Percentiles rank a stretch among this genome's conserved stretches.
Conservation (phyloP, 2,329 filamentous ascomycete species). For the Monilinia aucupariae region DNA sequence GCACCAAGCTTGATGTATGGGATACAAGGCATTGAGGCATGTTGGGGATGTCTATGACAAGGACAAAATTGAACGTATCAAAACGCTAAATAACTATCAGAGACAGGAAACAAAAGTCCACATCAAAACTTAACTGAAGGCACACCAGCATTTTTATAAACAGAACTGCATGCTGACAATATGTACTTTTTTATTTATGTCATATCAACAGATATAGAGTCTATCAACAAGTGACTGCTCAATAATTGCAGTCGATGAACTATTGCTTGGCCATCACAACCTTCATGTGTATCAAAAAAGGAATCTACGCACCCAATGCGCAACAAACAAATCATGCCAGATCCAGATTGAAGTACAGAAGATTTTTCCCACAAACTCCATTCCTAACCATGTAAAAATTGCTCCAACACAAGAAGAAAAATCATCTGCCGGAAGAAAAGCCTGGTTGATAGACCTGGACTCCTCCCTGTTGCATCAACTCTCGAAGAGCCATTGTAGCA, state of each 20-base stretch:
- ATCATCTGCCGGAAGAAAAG: conserved; percentile 40
- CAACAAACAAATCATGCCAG: conserved; percentile 13
- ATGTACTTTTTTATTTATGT: conserved; percentile 6
- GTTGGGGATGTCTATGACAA: not conserved
- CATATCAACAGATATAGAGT: not conserved
- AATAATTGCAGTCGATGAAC: not conserved
- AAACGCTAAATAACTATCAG: too few relatives aligned
- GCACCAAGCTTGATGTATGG: not conserved
- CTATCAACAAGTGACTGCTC: not conserved
- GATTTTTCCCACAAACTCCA: not conserved
- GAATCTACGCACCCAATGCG: not conserved
- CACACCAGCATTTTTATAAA: too few relatives aligned
- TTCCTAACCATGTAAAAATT: not conserved
- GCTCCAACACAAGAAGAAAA: not conserved
- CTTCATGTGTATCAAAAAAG: not conserved
- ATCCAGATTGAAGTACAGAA: not conserved
- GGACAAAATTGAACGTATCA: too few relatives aligned
- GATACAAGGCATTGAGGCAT: not conserved
- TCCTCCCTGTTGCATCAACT: conserved; percentile 67
- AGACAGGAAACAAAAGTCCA: not conserved
- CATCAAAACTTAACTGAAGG: not conserved
- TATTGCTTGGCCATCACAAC: not conserved
- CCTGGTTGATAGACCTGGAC: conserved; percentile 58
- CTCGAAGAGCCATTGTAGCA: conserved; percentile 75
- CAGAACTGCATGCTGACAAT: not conserved